Percentiles rank a stretch among this genome's conserved stretches.
Conservation (phyloP, 2,329 filamentous ascomycete species). For the Curvularia hawaiiensis region DNA sequence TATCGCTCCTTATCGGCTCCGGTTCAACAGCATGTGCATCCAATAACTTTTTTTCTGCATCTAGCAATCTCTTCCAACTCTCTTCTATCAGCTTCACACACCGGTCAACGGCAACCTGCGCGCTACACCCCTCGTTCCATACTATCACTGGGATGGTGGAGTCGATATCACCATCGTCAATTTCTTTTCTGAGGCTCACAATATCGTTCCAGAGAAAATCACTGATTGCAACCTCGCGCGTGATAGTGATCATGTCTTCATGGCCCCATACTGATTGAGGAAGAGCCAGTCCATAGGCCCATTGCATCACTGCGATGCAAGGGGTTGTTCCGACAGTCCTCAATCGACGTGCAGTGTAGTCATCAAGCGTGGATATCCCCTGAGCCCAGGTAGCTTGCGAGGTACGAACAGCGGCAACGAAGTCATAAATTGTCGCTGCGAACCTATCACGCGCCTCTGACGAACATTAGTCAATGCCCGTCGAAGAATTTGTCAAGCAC, state of each 20-base stretch:
- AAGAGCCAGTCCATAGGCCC: slow-evolving; percentile 11
- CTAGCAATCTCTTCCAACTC: slow-evolving; percentile 10
- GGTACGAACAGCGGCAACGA: slow-evolving; percentile 9
- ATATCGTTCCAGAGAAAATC: slow-evolving; percentile 20
- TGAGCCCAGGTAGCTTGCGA: slow-evolving; percentile 15
- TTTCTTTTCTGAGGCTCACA: slow-evolving; percentile 18
- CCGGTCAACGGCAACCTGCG: slow-evolving; percentile 15
- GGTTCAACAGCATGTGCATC: slow-evolving; percentile 2
- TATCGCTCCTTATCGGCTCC: slow-evolving; percentile 8
- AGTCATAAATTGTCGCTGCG: slow-evolving; percentile 15
- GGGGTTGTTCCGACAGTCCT: slow-evolving; percentile 14
- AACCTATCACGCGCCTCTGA: slow-evolving; percentile 16
- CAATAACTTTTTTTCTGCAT: slow-evolving; percentile 8
- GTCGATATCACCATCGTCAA: slow-evolving; percentile 14
- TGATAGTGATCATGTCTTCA: slow-evolving; percentile 9
- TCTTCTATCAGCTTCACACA: slow-evolving; percentile 12
- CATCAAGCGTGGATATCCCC: slow-evolving; percentile 12
- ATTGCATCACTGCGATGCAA: slow-evolving; percentile 12
- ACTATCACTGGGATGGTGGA: slow-evolving; percentile 19
- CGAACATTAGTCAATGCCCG: not conserved
- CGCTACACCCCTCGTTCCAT: slow-evolving; percentile 16
- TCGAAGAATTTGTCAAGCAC: too few relatives aligned
- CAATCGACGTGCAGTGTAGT: slow-evolving; percentile 14
- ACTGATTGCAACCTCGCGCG: slow-evolving; percentile 13
- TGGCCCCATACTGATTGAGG: slow-evolving; percentile 13